Base-by-base conservation (phyloP, 1,284 basidiomycete genomes). In the Cystobasidium pallidum region DNA sequence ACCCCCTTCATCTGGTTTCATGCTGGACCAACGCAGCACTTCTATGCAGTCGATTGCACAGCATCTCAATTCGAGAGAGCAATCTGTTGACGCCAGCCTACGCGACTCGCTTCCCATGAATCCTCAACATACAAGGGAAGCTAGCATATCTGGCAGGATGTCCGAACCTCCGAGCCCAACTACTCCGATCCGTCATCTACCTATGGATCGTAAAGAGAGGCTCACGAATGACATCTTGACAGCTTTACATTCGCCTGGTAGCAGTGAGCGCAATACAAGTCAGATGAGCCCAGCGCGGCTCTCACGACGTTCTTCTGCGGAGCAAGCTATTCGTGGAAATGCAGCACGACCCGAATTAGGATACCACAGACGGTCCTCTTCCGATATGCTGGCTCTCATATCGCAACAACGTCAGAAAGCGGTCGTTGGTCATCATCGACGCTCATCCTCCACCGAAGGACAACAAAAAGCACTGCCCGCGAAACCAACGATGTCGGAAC, bases 361-460 rank as follows among this genome's bases (percentile, higher is more conserved):
- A 7, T 57, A 45, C 43, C 54, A 59, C 43, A 30, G 52, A 24
- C 36, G 66, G 10, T 57, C 66, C 11, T 59, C 43, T 21, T 68
- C 66, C 2, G 55, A 55, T 34, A 52, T 36, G 24, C 55, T 34
- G 13, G 55, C 66, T 30, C 19, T 41, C 10, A 34, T 43, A 41
- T 26, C 49, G 19, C 51, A 66, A 45, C 51, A 66, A 21, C 30
- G 51, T n/a, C 49, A 54, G 51, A 13, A 36, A 30, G 55, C 67
- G 0, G 26, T n/a, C 24, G 15, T 39, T 21, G 47, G 58, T 3
- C 58, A 59, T 54, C 64, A 66, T 24, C 26, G 64, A 26, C 64
- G 64, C 3, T 49, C 64, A 19, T 65, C 62, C 30, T 66, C 51
- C 19, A 52, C 17, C 13, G 51, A 41, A 55, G 36, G 3, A 6